A percentile compares a stretch with the other conserved stretches of the same genome.
Evolutionary conservation across 352 stramenopile genomes (phyloP).

Genomic region (Phytopythium montanum): DNA sequence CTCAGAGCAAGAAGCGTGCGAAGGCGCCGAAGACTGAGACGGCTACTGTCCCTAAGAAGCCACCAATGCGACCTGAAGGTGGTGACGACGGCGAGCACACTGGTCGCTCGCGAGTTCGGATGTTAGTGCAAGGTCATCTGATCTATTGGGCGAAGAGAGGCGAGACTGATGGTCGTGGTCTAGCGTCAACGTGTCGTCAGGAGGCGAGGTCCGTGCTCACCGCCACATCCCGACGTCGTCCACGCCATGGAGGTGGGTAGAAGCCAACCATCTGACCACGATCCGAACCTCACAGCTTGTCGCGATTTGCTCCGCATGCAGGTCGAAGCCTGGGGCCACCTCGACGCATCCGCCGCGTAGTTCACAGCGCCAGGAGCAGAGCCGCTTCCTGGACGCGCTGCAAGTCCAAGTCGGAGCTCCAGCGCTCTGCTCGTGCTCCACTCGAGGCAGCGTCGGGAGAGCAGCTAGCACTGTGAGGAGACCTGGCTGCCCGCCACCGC

Average conservation of each 20-base stretch:
- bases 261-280: no score
- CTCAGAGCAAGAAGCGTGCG: not conserved
- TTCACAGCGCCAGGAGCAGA: slow-evolving; percentile 13
- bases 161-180: not conserved
- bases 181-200: slow-evolving; percentile 36
- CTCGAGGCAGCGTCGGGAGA: not conserved
- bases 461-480: not conserved
- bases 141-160: not conserved
- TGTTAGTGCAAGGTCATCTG: not conserved
- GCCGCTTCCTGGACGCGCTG: slow-evolving; percentile 47
- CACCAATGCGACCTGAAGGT: not conserved
- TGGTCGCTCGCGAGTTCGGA: not conserved
- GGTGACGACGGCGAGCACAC: not conserved
- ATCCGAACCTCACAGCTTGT: not conserved
- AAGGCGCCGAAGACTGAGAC: not conserved
- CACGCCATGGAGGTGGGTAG: slow-evolving; percentile 62
- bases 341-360: not conserved
- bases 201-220: slow-evolving; percentile 31
- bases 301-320: not conserved
- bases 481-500: slow-evolving; percentile 7
- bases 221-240: slow-evolving; percentile 29
- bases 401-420: slow-evolving; percentile 44
- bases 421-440: slow-evolving; percentile 48
- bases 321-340: slow-evolving; percentile 3
- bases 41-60: not conserved